Percentiles rank a stretch among this genome's conserved stretches.
phyloP scores from a whole-genome alignment of 2,329 filamentous ascomycete genomes.

The Herpotrichia juniperi region DNA sequence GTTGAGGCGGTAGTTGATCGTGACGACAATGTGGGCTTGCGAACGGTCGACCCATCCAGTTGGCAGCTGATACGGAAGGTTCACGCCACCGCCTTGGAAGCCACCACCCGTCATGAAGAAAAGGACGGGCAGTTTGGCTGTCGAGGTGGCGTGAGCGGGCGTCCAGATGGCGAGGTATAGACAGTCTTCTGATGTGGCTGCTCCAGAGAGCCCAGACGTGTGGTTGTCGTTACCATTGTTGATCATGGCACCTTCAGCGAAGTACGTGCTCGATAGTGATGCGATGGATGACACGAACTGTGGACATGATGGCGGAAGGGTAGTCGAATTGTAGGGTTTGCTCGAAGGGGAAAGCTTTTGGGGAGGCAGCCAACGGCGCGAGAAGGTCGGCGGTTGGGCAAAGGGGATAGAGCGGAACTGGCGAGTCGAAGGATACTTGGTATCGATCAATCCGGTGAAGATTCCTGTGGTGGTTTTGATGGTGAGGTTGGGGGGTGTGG shows the following conservation, averaged over 20 bases:
- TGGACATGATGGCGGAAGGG: conserved; percentile 27
- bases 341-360: conserved; percentile 17
- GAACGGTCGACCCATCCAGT: conserved; percentile 26
- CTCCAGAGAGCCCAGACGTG: conserved; percentile 17
- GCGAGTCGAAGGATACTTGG: conserved; percentile 31
- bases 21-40: conserved; percentile 29
- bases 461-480: conserved; percentile 17
- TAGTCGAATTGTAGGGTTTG: conserved; percentile 15
- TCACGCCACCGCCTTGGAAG: conserved; percentile 50
- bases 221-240: conserved; percentile 37
- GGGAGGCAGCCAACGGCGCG: conserved; percentile 37
- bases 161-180: conserved; percentile 54
- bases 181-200: conserved; percentile 48
- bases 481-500: conserved; percentile 3
- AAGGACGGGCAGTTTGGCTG: conserved; percentile 47
- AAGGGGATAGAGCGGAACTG: conserved; percentile 40
- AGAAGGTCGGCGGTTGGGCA: conserved; percentile 31
- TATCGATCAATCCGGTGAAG: conserved; percentile 28
- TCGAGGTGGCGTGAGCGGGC: conserved; percentile 29
- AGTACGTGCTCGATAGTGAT: conserved; percentile 35
- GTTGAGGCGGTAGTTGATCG: conserved; percentile 30
- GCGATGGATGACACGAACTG: conserved; percentile 32
- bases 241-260: conserved; percentile 40
- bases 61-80: conserved; percentile 43
- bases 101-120: conserved; percentile 56